phyloP scores from a whole-genome alignment of 495 filamentous ascomycete genomes.

The Tuber borchii region DNA sequence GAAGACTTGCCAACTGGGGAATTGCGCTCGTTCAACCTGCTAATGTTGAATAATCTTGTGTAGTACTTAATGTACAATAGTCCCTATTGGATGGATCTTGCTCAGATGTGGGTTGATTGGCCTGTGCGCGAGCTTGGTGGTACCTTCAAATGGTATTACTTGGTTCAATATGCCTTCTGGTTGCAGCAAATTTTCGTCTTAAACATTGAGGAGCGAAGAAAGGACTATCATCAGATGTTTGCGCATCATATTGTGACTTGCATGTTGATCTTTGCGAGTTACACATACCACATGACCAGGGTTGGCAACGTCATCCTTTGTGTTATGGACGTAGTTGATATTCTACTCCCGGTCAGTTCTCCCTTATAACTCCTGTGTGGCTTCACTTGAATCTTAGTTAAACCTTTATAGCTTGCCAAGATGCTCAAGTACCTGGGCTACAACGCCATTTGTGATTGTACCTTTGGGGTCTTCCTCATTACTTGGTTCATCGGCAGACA shows the following conservation, averaged over 20 bases:
- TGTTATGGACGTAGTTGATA: constrained; percentile 89
- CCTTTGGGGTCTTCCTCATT: constrained; percentile 80
- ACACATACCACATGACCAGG: constrained; percentile 73
- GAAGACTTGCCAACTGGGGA: not conserved
- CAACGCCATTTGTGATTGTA: constrained; percentile 67
- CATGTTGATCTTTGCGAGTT: constrained; percentile 67
- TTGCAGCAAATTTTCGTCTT: constrained; percentile 90
- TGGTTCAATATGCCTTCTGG: constrained; percentile 88
- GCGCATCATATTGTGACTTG: constrained; percentile 89
- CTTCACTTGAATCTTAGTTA: constrained; percentile 5
- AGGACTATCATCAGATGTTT: constrained; percentile 95
- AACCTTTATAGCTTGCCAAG: constrained; percentile 65
- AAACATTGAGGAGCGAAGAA: constrained; percentile 85
- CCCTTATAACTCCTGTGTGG: not conserved
- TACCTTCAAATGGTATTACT: constrained; percentile 80
- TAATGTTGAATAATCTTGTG: constrained; percentile 2
- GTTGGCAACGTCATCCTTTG: constrained; percentile 85
- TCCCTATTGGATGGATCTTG: constrained; percentile 68
- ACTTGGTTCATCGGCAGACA: constrained; percentile 82
- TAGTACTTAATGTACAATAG: constrained; percentile 78
- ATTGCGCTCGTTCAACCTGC: not conserved
- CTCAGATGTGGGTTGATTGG: constrained; percentile 75
- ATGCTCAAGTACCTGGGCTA: constrained; percentile 83
- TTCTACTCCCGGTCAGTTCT: constrained; percentile 71
- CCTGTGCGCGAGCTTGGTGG: constrained; percentile 66